Conservation (phyloP, 768 basidiomycete genomes). For the Bullera alba region DNA sequence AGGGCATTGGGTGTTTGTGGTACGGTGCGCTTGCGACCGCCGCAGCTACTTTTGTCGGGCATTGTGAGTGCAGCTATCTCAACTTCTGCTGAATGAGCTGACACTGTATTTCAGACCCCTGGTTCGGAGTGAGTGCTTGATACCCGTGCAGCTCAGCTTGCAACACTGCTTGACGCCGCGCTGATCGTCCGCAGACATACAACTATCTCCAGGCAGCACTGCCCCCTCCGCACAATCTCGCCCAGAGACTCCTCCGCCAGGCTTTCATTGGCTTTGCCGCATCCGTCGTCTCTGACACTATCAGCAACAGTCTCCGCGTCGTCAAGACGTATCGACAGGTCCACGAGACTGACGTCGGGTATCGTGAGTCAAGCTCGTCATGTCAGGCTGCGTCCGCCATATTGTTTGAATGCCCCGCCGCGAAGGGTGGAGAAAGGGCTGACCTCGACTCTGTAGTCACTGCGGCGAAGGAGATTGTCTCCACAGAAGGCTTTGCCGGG, state of each 20-base stretch:
- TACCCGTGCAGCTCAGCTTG: not conserved
- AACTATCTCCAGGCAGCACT: constrained; percentile 66
- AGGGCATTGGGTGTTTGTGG: constrained; percentile 75
- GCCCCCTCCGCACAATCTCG: constrained; percentile 53
- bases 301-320: constrained; percentile 82
- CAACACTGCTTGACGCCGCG: too few relatives aligned
- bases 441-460: constrained; percentile 45
- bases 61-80: constrained; percentile 50
- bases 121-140: constrained; percentile 39
- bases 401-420: not conserved
- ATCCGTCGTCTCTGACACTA: constrained; percentile 73
- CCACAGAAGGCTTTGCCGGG: constrained; percentile 66
- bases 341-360: constrained; percentile 70
- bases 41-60: constrained; percentile 85
- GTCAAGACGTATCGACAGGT: constrained; percentile 95
- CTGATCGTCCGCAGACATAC: constrained; percentile 50
- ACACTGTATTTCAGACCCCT: constrained; percentile 37
- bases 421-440: not conserved
- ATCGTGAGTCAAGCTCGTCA: constrained; percentile 54
- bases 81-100: not conserved
- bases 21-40: constrained; percentile 88
- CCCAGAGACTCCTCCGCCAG: constrained; percentile 63
- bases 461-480: constrained; percentile 70
- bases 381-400: not conserved
- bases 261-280: constrained; percentile 88